Base-by-base conservation (phyloP, 768 basidiomycete species). In the Cystobasidium ongulense region DNA sequence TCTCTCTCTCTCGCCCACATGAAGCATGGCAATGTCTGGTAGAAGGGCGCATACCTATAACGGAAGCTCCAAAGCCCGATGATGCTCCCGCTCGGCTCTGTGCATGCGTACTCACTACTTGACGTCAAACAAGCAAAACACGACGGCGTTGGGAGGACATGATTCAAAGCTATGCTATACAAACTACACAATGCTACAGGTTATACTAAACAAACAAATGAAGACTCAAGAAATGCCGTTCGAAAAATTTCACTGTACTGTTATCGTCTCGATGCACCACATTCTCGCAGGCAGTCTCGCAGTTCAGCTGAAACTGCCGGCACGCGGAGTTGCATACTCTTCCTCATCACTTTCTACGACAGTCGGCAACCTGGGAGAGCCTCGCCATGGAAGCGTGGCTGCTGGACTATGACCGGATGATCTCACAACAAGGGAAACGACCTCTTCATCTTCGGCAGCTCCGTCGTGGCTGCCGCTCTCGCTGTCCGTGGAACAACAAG, bases 291-390 rank as follows among this genome's bases (percentile, higher is more conserved):
- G n/a, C n/a, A n/a, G n/a, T n/a, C n/a, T n/a, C n/a, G n/a, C n/a
- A n/a, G n/a, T n/a, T n/a, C n/a, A n/a, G n/a, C n/a, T n/a, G 11
- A 59, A 59, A 13, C 17, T 59, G 15, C 33, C 27, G 15, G 57
- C 25, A 15, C 33, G 57, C 5, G 57, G 33, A 29, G 57, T 27
- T 59, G 33, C 52, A 10, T 71, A 46, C 5, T 54, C 35, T 35
- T 71, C 68, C 54, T 71, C 68, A 53, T 71, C 68, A 27, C 68
- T 71, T 52, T 71, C 68, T 27, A 57, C 53, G 54, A 71, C 68
- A 10, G 68, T 61, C 33, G 53, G 35, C 13, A 71, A 53, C n/a
- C 43, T 54, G 2, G 68, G 23, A 11, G 25, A 21, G 17, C 29
- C 25, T 25, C 33, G 31, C 68, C 68, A 71, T 27, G 68, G 68